Evolutionary conservation across 1,139 yeast genomes (phyloP).

Genomic region (Geotrichum phurueaensis): DNA sequence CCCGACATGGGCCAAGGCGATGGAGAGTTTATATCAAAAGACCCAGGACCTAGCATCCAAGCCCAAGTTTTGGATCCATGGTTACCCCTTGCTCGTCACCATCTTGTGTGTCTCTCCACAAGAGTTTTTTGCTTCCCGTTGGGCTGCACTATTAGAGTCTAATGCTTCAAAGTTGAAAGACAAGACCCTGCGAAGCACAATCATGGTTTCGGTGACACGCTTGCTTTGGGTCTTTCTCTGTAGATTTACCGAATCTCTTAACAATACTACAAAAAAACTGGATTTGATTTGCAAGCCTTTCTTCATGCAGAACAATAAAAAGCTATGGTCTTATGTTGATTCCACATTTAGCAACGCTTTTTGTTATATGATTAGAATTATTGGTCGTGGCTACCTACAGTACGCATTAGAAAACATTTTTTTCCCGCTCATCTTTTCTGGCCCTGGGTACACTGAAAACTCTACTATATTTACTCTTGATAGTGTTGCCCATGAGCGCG

Average conservation of each 20-base stretch:
- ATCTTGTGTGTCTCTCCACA: conserved; percentile 76
- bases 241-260: conserved; percentile 81
- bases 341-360: conserved; percentile 55
- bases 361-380: conserved; percentile 64
- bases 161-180: conserved; percentile 45
- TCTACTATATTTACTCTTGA: conserved; percentile 44
- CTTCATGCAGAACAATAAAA: conserved; percentile 46
- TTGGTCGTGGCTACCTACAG: conserved; percentile 75
- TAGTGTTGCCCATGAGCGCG: conserved; percentile 58
- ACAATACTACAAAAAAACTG: conserved; percentile 70
- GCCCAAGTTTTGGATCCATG: conserved; percentile 65
- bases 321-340: conserved; percentile 61
- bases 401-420: conserved; percentile 73
- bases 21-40: conserved; percentile 53
- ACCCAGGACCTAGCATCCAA: conserved; percentile 42
- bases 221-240: conserved; percentile 85
- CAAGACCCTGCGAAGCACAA: conserved; percentile 38
- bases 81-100: conserved; percentile 66
- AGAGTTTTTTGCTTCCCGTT: conserved; percentile 64
- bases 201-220: conserved; percentile 62
- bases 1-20: conserved; percentile 89
- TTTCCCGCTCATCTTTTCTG: conserved; percentile 45
- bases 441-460: conserved; percentile 50
- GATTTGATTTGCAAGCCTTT: conserved; percentile 53
- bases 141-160: conserved; percentile 64